Evolutionary conservation across 2,329 filamentous ascomycete species (phyloP).

Genomic region (Aspergillus floridensis): DNA sequence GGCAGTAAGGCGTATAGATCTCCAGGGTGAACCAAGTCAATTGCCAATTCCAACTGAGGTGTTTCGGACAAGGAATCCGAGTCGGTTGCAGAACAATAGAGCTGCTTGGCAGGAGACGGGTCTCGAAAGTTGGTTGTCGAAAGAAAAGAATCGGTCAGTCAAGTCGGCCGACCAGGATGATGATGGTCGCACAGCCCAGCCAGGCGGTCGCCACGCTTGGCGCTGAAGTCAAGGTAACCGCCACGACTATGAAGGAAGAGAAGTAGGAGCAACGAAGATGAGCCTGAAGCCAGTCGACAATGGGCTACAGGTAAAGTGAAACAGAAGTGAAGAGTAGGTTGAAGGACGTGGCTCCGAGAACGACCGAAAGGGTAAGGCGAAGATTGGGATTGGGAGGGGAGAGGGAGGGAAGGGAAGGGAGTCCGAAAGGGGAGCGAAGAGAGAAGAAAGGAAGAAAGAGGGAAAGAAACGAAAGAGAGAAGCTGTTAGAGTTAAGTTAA

Average conservation of each 20-base stretch:
- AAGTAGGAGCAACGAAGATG: neutral
- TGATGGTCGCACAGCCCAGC: conserved; percentile 27
- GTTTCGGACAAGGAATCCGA: neutral
- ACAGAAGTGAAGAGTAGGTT: neutral
- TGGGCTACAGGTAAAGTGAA: conserved; percentile 4
- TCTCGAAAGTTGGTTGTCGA: neutral
- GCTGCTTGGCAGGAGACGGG: neutral
- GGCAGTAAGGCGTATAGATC: conserved; percentile 11
- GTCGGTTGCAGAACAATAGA: conserved; percentile 1
- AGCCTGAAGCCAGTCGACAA: conserved; percentile 1
- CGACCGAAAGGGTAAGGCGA: conserved; percentile 7
- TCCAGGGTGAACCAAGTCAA: conserved; percentile 24
- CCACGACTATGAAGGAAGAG: conserved; percentile 5
- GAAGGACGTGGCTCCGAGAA: conserved; percentile 2
- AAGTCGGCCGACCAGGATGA: conserved; percentile 12
- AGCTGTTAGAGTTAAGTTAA: neutral
- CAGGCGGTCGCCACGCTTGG: conserved; percentile 27
- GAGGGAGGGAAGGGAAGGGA: neutral
- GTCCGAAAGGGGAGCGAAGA: conserved; percentile 9
- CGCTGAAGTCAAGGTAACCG: conserved; percentile 21
- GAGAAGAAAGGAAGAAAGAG: conserved; percentile 12
- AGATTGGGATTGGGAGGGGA: neutral
- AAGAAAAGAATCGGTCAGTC: neutral
- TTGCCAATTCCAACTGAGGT: neutral
- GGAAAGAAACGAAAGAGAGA: conserved; percentile 12